These are phyloP conservation scores for Seiridium cupressi DNA, from an alignment of 2,329 filamentous ascomycete genomes.

Conservation along the genomic window DNA sequence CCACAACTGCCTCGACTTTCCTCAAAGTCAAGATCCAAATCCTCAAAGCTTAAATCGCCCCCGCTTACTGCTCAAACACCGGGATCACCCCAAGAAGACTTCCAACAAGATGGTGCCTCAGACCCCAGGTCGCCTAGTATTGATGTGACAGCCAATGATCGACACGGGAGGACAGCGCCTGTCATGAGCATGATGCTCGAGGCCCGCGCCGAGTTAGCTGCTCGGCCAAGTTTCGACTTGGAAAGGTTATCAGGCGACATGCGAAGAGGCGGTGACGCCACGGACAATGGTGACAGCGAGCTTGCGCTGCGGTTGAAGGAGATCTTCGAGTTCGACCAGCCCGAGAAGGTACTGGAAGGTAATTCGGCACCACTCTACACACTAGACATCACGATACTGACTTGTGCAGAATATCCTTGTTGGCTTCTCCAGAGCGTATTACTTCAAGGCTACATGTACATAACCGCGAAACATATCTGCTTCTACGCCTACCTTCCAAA, in stretches of 20 bases:
- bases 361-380: slow-evolving; percentile 2
- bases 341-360: slow-evolving; percentile 83
- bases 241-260: slow-evolving; percentile 43
- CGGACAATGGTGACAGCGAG: slow-evolving; percentile 46
- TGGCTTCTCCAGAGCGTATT: slow-evolving; percentile 90
- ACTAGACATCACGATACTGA: neutral
- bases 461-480: slow-evolving; percentile 88
- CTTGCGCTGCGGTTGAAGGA: slow-evolving; percentile 74
- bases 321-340: slow-evolving; percentile 78
- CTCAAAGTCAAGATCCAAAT: slow-evolving; percentile 37
- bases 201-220: slow-evolving; percentile 63
- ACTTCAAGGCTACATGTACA: slow-evolving; percentile 93
- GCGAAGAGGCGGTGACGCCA: slow-evolving; percentile 26
- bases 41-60: slow-evolving; percentile 37
- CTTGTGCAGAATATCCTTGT: slow-evolving; percentile 75
- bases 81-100: slow-evolving; percentile 9
- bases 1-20: slow-evolving; percentile 53
- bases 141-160: slow-evolving; percentile 24
- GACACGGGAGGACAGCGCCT: slow-evolving; percentile 55
- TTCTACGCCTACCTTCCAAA: slow-evolving; percentile 98
- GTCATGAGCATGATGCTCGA: slow-evolving; percentile 78
- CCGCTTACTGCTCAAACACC: slow-evolving; percentile 21
- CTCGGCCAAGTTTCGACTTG: slow-evolving; percentile 56
- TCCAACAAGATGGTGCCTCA: neutral
- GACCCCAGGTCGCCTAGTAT: slow-evolving; percentile 20